Conservation (phyloP, 83 land plant genomes). For the Diphasiastrum complanatum region DNA sequence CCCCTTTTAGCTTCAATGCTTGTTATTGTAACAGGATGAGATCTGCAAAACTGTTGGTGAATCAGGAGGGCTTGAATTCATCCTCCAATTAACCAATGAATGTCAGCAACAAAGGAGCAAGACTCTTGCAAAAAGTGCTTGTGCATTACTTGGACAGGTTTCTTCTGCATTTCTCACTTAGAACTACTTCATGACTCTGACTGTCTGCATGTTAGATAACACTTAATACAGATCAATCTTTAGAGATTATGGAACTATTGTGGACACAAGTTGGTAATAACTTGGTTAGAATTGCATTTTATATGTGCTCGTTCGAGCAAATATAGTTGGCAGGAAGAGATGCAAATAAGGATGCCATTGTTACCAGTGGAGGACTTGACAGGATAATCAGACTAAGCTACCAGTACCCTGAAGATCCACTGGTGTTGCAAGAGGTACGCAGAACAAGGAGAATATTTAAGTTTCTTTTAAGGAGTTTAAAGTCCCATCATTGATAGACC, state of each 20-base stretch:
- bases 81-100: slow-evolving; percentile 14
- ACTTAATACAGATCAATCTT: neutral
- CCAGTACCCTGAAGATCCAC: slow-evolving; percentile 64
- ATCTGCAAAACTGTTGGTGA: slow-evolving; percentile 23
- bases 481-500: neutral
- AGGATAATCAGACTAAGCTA: slow-evolving; percentile 49
- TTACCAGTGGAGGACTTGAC: slow-evolving; percentile 58
- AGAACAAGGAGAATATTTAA: neutral
- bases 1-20: too few species aligned
- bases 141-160: slow-evolving; percentile 20
- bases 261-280: neutral
- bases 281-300: neutral
- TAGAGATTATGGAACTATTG: neutral
- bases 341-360: slow-evolving; percentile 58
- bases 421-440: slow-evolving; percentile 79
- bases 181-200: too few species aligned
- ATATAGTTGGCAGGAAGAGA: slow-evolving; percentile 85
- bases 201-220: neutral
- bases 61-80: slow-evolving; percentile 16
- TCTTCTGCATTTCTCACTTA: neutral
- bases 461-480: slow-evolving; percentile 5
- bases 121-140: slow-evolving; percentile 11
- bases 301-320: neutral
- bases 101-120: neutral
- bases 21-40: too few species aligned